These are phyloP conservation scores for Silene conica DNA, from an alignment of 148 eudicot genomes.

Conservation along the genomic window DNA sequence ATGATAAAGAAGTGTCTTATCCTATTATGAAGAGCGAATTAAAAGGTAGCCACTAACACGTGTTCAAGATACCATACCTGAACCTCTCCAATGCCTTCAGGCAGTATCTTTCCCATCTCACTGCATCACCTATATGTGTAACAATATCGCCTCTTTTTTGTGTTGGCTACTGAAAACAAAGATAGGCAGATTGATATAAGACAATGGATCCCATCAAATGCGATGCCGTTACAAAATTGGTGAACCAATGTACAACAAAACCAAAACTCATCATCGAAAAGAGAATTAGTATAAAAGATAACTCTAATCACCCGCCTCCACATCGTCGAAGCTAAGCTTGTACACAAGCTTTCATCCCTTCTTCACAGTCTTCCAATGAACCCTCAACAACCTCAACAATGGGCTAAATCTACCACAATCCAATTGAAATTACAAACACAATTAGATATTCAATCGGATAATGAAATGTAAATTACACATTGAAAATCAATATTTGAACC, in stretches of 20 bases:
- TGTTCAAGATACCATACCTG: conserved; percentile 45
- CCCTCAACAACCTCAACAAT: conserved; percentile 92
- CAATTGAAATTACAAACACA: conserved; percentile 5
- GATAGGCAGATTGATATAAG: conserved; percentile 3
- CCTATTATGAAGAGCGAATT: neutral
- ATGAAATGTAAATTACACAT: too few relatives aligned
- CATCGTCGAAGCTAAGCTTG: conserved; percentile 69
- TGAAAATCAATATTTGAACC: too few relatives aligned
- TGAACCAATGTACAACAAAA: neutral
- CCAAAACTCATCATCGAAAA: neutral
- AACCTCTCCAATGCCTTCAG: conserved; percentile 98
- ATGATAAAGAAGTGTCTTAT: neutral
- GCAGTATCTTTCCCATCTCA: conserved; percentile 95
- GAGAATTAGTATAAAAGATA: neutral
- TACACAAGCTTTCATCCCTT: conserved; percentile 78
- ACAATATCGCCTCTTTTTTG: conserved; percentile 98
- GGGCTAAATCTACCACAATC: conserved; percentile 38
- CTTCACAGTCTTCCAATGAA: conserved; percentile 73
- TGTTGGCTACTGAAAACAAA: conserved; percentile 60
- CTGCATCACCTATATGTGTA: conserved; percentile 96
- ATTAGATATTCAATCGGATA: too few relatives aligned
- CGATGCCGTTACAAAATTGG: neutral
- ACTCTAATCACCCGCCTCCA: conserved; percentile 73
- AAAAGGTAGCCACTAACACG: neutral
- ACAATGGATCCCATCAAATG: neutral